Evolutionary conservation across 495 filamentous ascomycete genomes (phyloP), one percentile per base, ranked within the genome.

Genomic region (Aspergillus leporis): DNA sequence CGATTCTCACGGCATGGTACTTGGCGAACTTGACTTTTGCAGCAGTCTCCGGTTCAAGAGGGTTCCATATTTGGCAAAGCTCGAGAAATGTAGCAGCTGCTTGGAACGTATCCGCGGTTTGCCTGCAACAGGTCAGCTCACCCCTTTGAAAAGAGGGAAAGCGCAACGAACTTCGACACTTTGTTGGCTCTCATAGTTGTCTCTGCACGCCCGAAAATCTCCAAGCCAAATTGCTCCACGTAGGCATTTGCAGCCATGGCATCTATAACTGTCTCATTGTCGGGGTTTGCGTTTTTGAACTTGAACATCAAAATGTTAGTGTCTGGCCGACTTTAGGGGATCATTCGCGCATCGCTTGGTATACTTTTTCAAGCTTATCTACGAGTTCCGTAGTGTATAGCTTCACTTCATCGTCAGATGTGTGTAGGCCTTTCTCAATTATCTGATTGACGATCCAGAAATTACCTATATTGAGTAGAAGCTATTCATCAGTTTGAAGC

Each of bases 1-100:
- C 79, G 68, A 99, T 98, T 45, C 95, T 85, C 13, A 93, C 71
- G 14, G 94, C 92, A 70, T 99, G 96, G 81, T 90, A 98, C 72
- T 98, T 98, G 40, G 93, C 91, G 71, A 89, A 99, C 70, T 93
- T 97, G 71, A 92, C 90, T 76, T 96, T 96, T 23, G 90, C 85
- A 43, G 85, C 83, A 50, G 88, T 85, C 66, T 98, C 94, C 14
- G 80, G 68, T 51, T 96, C 90, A 28, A 84, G 75, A 4, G 83
- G 68, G 0, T 85, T 87, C 90, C 93, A 99, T 50, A 95, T 89
- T 54, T 88, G 87, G 46, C 88, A 83, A 19, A 98, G 76, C 63
- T 98, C 91, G 56, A 98, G 85, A 70, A 99, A 97, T 0, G 90
- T 93, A 0, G 89, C 88, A 0, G 95, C 92, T 21, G 94, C 95